Base-by-base conservation (phyloP, 179 eudicot genomes). In the Drosera spatulata region DNA sequence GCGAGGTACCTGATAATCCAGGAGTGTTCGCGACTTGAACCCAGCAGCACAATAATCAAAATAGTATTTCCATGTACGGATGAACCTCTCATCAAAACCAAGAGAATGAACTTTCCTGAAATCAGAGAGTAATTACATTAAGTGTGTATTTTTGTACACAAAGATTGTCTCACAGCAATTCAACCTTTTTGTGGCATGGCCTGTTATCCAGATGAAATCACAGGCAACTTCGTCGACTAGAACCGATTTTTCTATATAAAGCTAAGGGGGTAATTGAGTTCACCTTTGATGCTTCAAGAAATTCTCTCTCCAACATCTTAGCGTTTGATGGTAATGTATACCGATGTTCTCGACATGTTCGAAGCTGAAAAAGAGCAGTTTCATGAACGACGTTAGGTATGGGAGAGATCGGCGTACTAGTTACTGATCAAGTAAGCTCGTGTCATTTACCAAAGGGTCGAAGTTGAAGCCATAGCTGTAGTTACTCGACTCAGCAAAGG, bases 31-130 rank as follows among this genome's bases (percentile, higher is more conserved):
- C 6, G 97, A 59, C 65, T 84, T 86, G 66, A 86, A 85, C 53
- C 97, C 97, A 14, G 99, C 91, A 42, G 88, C 90, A 66, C 86
- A 81, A 40, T 89, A 89, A 65, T 86, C 95, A 61, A 89, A 93
- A 63, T 86, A 93, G 56, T 93, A 93, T 59, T 89, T 97, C 97
- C 97, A 89, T 49, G 99, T 90, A 38, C 95, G 73, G 60, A 89
- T 80, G 77, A 93, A 90, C 78, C 85, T 93, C 68, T 90, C 88
- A 55, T 90, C 52, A 63, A 89, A 93, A n/a, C 99, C 97, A 64
- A 89, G 69, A 58, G 78, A 74, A 11, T 57, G 64, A 45, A 93
- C 86, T 75, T 93, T 65, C 61, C 99, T 93, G 76, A 4, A 50
- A 41, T 46, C 2, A 2, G 50, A 46, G 11, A 46, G 33, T 22